Percentiles rank a stretch among this genome's conserved stretches.
Conservation (phyloP, 345 rosid genomes). For the Eucalyptus microcorys region DNA sequence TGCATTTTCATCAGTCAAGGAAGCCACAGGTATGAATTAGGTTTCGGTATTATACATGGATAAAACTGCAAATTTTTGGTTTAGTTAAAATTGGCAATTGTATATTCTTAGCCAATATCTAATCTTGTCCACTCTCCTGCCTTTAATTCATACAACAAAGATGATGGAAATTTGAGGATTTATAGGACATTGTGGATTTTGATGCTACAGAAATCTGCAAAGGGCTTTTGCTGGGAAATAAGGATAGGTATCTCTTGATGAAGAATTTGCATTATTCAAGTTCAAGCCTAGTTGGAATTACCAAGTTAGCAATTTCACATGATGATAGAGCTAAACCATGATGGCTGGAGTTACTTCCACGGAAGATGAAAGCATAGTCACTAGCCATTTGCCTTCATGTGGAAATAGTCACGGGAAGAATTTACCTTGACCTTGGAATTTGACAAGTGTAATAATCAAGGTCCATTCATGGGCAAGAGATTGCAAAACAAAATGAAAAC, state of each 20-base stretch:
- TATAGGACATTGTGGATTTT: neutral
- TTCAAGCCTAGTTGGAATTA: neutral
- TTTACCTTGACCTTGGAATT: neutral
- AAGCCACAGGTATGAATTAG: slow-evolving; percentile 26
- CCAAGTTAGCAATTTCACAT: neutral
- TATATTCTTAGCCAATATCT: neutral
- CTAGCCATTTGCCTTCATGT: neutral
- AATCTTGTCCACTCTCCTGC: neutral
- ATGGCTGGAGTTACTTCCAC: neutral
- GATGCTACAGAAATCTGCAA: neutral
- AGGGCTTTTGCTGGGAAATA: neutral
- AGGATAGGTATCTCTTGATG: neutral
- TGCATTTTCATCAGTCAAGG: slow-evolving; percentile 61
- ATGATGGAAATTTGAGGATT: neutral
- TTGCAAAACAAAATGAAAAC: neutral
- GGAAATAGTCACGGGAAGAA: neutral
- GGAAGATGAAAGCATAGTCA: neutral
- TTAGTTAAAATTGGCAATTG: neutral
- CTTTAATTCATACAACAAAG: neutral
- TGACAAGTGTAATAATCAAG: neutral
- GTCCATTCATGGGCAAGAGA: neutral
- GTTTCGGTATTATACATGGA: neutral
- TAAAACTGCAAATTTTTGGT: neutral
- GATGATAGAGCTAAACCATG: neutral
- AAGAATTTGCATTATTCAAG: neutral